Evolutionary conservation across 2,329 filamentous ascomycete species (phyloP).

Genomic region (Penicillium sp.): DNA sequence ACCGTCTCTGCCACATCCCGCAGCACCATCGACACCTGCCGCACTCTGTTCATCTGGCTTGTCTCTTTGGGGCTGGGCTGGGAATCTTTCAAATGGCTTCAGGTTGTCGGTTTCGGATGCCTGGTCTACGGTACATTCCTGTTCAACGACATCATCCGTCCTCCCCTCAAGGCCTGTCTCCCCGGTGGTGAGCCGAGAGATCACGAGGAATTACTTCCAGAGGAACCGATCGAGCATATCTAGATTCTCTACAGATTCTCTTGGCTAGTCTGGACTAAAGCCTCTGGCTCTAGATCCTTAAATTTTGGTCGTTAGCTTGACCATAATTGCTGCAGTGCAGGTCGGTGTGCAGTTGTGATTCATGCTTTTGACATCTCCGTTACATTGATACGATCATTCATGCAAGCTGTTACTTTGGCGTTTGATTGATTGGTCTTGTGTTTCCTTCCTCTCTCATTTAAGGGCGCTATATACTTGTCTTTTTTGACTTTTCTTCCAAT

Average conservation of each 20-base stretch:
- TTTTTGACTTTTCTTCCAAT: neutral
- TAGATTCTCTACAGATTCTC: slow-evolving; percentile 21
- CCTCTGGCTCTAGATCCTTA: neutral
- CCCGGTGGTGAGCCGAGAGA: slow-evolving; percentile 54
- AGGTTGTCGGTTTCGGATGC: slow-evolving; percentile 82
- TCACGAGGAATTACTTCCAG: slow-evolving; percentile 63
- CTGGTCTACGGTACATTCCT: slow-evolving; percentile 96
- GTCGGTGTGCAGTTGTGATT: neutral
- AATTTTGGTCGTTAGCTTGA: neutral
- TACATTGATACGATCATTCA: slow-evolving; percentile 1
- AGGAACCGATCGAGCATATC: slow-evolving; percentile 79
- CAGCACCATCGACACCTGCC: slow-evolving; percentile 95
- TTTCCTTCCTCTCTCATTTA: neutral
- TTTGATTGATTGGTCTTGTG: neutral
- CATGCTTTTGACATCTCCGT: neutral
- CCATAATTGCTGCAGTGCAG: neutral
- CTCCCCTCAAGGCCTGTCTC: slow-evolving; percentile 70
- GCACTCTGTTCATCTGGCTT: slow-evolving; percentile 97
- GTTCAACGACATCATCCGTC: slow-evolving; percentile 90
- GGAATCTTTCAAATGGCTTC: slow-evolving; percentile 97
- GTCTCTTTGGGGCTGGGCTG: slow-evolving; percentile 89
- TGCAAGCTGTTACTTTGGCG: slow-evolving; percentile 2
- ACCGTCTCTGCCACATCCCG: slow-evolving; percentile 87
- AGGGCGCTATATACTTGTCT: neutral
- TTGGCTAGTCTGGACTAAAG: neutral